Conservation (phyloP, 225 moss, liverwort and hornwort species). For the Anthoceros angustus region DNA sequence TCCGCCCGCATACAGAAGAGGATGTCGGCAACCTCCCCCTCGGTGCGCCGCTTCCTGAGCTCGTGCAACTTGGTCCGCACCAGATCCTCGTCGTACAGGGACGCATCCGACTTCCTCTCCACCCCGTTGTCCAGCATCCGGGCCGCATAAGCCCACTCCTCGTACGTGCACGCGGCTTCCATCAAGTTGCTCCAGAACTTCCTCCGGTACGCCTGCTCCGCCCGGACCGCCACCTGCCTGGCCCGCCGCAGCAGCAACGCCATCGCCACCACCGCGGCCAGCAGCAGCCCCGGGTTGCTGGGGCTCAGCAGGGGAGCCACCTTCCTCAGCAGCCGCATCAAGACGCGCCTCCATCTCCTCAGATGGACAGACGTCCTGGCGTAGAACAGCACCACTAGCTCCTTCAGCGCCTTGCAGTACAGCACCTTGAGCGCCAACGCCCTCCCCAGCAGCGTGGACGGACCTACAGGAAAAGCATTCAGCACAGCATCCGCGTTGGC, state of each 20-base stretch:
- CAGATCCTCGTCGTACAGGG: conserved; percentile 75
- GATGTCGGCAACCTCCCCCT: conserved; percentile 88
- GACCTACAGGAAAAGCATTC: conserved; percentile 53
- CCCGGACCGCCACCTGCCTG: conserved; percentile 35
- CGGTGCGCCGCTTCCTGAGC: conserved; percentile 65
- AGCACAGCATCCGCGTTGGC: conserved; percentile 53
- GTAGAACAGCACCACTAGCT: conserved; percentile 18
- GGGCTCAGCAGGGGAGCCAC: conserved; percentile 53
- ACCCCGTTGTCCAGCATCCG: conserved; percentile 60
- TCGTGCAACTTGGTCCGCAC: conserved; percentile 63
- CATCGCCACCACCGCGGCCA: conserved; percentile 45
- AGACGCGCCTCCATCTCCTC: conserved; percentile 27
- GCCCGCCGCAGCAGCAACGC: conserved; percentile 44
- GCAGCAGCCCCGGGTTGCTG: conserved; percentile 54
- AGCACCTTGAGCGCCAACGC: conserved; percentile 61
- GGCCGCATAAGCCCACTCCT: conserved; percentile 93
- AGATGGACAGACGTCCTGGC: conserved; percentile 17
- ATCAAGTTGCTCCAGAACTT: conserved; percentile 92
- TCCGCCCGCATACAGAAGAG: conserved; percentile 89
- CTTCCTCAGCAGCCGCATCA: conserved; percentile 20
- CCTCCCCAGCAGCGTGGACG: conserved; percentile 37
- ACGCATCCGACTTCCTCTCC: conserved; percentile 44
- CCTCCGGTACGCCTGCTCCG: conserved; percentile 53
- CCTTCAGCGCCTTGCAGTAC: conserved; percentile 44
- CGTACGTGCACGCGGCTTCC: conserved; percentile 75